A percentile compares a stretch with the other conserved stretches of the same genome.
These are phyloP conservation scores for Quercus lobata DNA, from an alignment of 331 rosid genomes.

Conservation along the genomic window DNA sequence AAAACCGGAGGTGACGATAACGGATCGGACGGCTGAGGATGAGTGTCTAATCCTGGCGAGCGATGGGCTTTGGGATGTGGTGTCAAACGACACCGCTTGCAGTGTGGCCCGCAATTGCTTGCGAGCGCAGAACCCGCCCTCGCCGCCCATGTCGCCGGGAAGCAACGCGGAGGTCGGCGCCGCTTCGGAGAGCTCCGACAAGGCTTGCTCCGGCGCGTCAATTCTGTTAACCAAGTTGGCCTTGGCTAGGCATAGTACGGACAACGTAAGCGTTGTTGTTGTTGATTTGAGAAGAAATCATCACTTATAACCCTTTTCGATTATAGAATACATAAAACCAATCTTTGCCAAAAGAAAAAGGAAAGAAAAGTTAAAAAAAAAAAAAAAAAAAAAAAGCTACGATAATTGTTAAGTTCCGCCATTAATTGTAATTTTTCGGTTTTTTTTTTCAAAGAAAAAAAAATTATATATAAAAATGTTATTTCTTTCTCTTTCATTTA, in stretches of 20 bases:
- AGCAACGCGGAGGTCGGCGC: conserved; percentile 4
- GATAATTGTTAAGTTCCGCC: background rate
- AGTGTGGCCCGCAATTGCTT: conserved; percentile 69
- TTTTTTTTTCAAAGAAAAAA: background rate
- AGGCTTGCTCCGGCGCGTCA: conserved; percentile 76
- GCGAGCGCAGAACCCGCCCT: conserved; percentile 29
- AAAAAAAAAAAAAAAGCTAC: too few relatives aligned
- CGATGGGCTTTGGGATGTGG: conserved; percentile 93
- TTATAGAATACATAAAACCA: background rate
- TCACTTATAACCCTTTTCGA: background rate
- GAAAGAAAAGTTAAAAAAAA: too few relatives aligned
- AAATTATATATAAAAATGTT: background rate
- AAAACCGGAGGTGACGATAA: conserved; percentile 76
- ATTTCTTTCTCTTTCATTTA: background rate
- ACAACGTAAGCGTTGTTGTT: conserved; percentile 85
- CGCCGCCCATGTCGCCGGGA: conserved; percentile 23
- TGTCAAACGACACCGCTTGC: conserved; percentile 77
- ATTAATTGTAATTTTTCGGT: background rate
- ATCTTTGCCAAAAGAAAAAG: background rate
- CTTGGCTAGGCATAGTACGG: conserved; percentile 73
- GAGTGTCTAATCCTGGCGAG: conserved; percentile 81
- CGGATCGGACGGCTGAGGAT: conserved; percentile 57
- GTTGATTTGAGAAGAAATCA: conserved; percentile 59
- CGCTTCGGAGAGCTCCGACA: conserved; percentile 45
- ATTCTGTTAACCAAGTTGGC: conserved; percentile 82